Base-by-base conservation (phyloP, 139 green algal genomes). In the Picochlorum sp. region DNA sequence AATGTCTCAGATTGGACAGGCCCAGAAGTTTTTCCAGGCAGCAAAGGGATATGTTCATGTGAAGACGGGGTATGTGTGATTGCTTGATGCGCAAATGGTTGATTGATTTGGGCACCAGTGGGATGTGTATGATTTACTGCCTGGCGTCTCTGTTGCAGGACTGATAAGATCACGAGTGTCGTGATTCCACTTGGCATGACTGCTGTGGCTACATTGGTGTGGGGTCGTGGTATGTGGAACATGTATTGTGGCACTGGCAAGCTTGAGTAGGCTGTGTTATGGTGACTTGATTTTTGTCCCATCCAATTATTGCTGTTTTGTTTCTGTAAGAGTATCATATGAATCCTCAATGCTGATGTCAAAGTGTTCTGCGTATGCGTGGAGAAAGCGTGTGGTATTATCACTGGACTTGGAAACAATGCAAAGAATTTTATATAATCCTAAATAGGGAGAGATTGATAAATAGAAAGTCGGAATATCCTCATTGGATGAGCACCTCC, bases 171-270 rank as follows among this genome's bases (percentile, higher is more conserved):
- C 21, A 66, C 60, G 10, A 31, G 15, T 44, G 49, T 57, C 15
- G 24, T 55, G 13, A 66, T 66, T 57, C 60, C 60, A 56, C 15
- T 41, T 26, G 37, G 15, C 1, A 31, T 66, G 14, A 14, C 37
- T 24, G 9, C 23, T 57, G 60, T 66, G 9, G 60, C 60, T 54
- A 45, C 31, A 45, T 10, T 20, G n/a, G n/a, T 21, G 8, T 20
- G 37, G 34, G 37, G 20, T 18, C 52, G 57, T 20, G 34, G 60
- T 23, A 16, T 55, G 14, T 66, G 41, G 34, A 14, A 45, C 1
- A 59, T 66, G 60, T 66, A 66, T 34, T 56, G 34, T 18, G 60
- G 60, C 11, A 66, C 49, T 21, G 28, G 30, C 10, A 66, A 66
- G 31, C 28, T 66, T 18, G 60, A 66, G 14, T 66, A 41, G n/a